phyloP scores from a whole-genome alignment of 768 basidiomycete genomes.

The Suillus tomentosus region DNA sequence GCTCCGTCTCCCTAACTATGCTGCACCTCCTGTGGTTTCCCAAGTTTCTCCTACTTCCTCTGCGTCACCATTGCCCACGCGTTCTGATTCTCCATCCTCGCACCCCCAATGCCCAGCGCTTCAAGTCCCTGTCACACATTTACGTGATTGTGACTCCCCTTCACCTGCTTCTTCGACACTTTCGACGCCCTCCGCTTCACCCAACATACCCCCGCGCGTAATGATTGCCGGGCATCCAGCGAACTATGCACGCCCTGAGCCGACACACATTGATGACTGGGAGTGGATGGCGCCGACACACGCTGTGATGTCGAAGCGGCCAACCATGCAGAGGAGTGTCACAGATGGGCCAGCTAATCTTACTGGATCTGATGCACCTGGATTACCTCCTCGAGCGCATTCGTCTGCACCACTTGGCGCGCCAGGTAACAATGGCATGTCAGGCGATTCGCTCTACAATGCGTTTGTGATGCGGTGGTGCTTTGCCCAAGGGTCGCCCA shows the following conservation, averaged over 20 bases:
- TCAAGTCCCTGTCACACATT: neutral
- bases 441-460: conserved; percentile 47
- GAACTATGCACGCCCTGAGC: conserved; percentile 7
- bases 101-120: neutral
- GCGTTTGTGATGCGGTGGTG: conserved; percentile 71
- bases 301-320: conserved; percentile 5
- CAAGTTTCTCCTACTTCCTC: conserved; percentile 5
- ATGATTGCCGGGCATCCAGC: conserved; percentile 32
- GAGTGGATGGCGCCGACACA: conserved; percentile 22
- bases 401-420: neutral
- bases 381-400: conserved; percentile 19
- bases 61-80: neutral
- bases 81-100: neutral
- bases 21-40: conserved; percentile 25
- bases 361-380: conserved; percentile 19
- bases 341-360: conserved; percentile 12
- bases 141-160: conserved; percentile 18
- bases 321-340: conserved; percentile 12
- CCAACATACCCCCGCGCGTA: conserved; percentile 22
- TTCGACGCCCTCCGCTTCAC: conserved; percentile 27
- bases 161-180: conserved; percentile 32
- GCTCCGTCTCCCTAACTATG: conserved; percentile 36
- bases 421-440: conserved; percentile 11
- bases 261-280: conserved; percentile 21
- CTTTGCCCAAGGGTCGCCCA: conserved; percentile 53